phyloP scores from a whole-genome alignment of 2,329 filamentous ascomycete genomes.

The Sphaerostilbella broomeana region DNA sequence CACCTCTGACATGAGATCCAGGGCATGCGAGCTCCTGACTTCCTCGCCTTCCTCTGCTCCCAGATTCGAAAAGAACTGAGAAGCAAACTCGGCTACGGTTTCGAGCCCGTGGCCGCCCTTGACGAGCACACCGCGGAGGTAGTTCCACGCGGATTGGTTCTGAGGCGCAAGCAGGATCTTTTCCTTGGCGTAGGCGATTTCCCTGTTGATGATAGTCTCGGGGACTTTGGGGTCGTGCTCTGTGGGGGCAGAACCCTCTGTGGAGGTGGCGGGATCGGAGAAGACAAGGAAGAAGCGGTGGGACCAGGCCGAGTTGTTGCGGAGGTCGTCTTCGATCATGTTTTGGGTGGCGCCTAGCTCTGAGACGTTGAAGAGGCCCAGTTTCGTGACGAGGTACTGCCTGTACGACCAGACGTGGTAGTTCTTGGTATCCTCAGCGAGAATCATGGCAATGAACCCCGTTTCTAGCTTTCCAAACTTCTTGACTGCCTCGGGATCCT shows the following conservation, averaged over 20 bases:
- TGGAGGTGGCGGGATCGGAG: conserved; percentile 48
- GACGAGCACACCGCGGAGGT: conserved; percentile 67
- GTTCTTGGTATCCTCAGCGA: conserved; percentile 85
- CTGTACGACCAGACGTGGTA: conserved; percentile 98
- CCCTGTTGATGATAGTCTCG: conserved; percentile 59
- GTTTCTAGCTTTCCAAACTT: conserved; percentile 59
- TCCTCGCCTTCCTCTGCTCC: conserved; percentile 42
- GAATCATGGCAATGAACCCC: conserved; percentile 72
- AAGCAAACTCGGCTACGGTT: conserved; percentile 41
- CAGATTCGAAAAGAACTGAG: conserved; percentile 43
- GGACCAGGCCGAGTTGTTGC: conserved; percentile 97
- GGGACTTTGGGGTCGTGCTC: conserved; percentile 52
- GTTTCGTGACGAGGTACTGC: conserved; percentile 59
- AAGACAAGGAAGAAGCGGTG: conserved; percentile 95
- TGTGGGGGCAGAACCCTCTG: conserved; percentile 41
- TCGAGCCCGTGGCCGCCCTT: conserved; percentile 52
- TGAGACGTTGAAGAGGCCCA: conserved; percentile 63
- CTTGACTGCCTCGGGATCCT: conserved; percentile 48
- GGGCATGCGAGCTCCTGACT: conserved; percentile 56
- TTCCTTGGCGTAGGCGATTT: conserved; percentile 66
- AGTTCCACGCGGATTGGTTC: conserved; percentile 94
- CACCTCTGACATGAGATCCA: conserved; percentile 68
- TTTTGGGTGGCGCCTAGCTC: conserved; percentile 66
- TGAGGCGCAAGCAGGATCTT: conserved; percentile 77
- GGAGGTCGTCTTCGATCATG: conserved; percentile 71